Base-by-base conservation (phyloP, 495 filamentous ascomycete genomes). In the Aspergillus sclerotiicarbonarius region DNA sequence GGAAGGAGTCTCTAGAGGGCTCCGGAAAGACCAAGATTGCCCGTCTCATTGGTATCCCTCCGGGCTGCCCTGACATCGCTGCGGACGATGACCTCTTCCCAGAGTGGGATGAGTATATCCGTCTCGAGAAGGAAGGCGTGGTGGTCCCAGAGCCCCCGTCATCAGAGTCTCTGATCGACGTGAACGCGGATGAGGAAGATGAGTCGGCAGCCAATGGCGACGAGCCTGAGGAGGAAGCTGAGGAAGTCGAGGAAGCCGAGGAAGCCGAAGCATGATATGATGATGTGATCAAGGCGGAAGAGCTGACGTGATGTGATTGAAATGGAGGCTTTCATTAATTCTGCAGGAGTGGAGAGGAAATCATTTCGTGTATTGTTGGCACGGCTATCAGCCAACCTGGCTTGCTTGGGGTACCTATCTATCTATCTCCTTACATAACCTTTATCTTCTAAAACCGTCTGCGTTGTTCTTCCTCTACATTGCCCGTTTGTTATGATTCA, bases 71-170 rank as follows among this genome's bases (percentile, higher is more conserved):
- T 2, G 77, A 73, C 20, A 66, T 74, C 16, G 51, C 62, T n/a
- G 80, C 92, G 45, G 94, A 98, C 63, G 89, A 88, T 47, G 94
- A 96, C 41, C 76, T 98, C 52, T 98, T 97, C 76, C 92, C 93
- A 0, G 91, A 96, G 63, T 98, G 92, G 93, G 89, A 94, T 0
- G 90, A 93, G 70, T 96, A 88, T 76, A 67, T 97, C 62, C 82
- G 76, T 64, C 64, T 96, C 50, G 94, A 97, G 77, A 85, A 80
- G 62, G 86, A 91, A 62, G 85, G 86, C 0, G 62, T 58, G 16
- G 66, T 62, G 6, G 66, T 50, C 29, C 47, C 71, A n/a, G 71
- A 74, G 43, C 74, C 74, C 3, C 64, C 74, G 7, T 75, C 73
- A 8, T 74, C 72, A 52, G 68, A 75, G 25, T 79, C 80, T 46